Evolutionary conservation across 2,329 filamentous ascomycete species (phyloP).

Genomic region (Fusarium fracticaudum): DNA sequence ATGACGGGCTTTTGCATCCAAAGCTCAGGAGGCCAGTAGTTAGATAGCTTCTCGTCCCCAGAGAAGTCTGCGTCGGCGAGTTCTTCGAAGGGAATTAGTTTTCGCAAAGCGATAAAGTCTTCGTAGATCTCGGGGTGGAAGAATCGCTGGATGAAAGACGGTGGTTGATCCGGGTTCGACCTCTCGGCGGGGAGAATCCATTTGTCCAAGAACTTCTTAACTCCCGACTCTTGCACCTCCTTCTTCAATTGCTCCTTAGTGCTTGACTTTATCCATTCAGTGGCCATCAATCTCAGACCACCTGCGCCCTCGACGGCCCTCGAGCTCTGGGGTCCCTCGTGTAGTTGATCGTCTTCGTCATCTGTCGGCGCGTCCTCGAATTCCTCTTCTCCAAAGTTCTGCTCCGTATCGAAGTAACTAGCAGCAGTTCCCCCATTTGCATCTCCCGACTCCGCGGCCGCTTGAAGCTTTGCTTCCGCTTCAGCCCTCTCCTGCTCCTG

Average conservation of each 20-base stretch:
- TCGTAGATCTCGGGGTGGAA: slow-evolving; percentile 81
- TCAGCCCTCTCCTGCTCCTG: slow-evolving; percentile 59
- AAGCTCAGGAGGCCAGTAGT: slow-evolving; percentile 73
- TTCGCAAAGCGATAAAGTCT: slow-evolving; percentile 76
- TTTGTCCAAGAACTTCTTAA: slow-evolving; percentile 43
- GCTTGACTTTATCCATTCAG: slow-evolving; percentile 50
- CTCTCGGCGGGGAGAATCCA: slow-evolving; percentile 41
- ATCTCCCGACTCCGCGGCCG: slow-evolving; percentile 38
- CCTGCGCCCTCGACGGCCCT: slow-evolving; percentile 53
- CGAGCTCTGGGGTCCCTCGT: slow-evolving; percentile 36
- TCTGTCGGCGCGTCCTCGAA: slow-evolving; percentile 40
- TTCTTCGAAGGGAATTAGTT: slow-evolving; percentile 70
- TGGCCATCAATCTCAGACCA: slow-evolving; percentile 46
- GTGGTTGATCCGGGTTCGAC: slow-evolving; percentile 43
- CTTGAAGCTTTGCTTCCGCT: slow-evolving; percentile 42
- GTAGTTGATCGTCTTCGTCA: slow-evolving; percentile 39
- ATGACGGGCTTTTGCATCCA: slow-evolving; percentile 72
- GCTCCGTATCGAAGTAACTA: slow-evolving; percentile 49
- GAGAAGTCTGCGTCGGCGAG: slow-evolving; percentile 57
- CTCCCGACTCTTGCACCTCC: slow-evolving; percentile 38
- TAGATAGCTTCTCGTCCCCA: slow-evolving; percentile 65
- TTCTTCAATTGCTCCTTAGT: slow-evolving; percentile 48
- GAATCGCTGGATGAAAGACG: slow-evolving; percentile 72
- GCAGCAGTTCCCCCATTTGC: slow-evolving; percentile 41
- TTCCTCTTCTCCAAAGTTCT: slow-evolving; percentile 50